Base-by-base conservation (phyloP, 1,284 basidiomycete genomes). In the Neotropicomus parvogracilis region DNA sequence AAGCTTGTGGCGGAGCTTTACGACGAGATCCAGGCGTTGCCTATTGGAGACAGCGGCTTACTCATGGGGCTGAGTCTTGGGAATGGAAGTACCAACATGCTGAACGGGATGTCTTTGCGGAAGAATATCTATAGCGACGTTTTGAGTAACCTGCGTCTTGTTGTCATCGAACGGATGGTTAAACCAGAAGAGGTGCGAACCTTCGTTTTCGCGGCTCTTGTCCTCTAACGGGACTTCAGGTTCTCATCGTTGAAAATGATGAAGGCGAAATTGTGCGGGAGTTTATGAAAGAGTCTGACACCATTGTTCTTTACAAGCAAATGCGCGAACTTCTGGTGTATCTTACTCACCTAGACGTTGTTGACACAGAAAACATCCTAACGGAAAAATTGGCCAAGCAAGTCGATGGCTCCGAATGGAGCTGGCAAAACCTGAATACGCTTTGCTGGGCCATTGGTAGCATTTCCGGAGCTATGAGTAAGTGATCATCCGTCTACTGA, bases 361-460 rank as follows among this genome's bases (percentile, higher is more conserved):
- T 81, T 49, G 95, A 99, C 68, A 98, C 95, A 31, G 95, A 99
- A 72, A 91, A 85, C 43, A 98, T 99, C 70, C 83, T 97, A 61
- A 95, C 93, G 24, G 95, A 98, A 72, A 99, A 99, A 73, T 78
- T 99, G 31, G 79, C 90, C 29, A 97, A 95, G 72, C 97, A 99
- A 77, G 93, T 97, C 12, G 95, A 97, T 62, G 93, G 94, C 12
- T 85, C 89, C 16, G 97, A 99, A 71, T 99, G 97, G 97, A 97
- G 93, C 28, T 99, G 97, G 97, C 90, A 95, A 63, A 99, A 99
- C 69, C 77, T 99, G 53, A 99, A 99, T 73, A 99, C 97, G 3
- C 82, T 99, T 14, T 99, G 97, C 70, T 99, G 97, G 97, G 97
- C 97, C 37, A 99, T 99, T 61, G 97, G 97, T 50, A 98, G 95